Base-by-base conservation (phyloP, 148 eudicot genomes). In the Cornus kousa region DNA sequence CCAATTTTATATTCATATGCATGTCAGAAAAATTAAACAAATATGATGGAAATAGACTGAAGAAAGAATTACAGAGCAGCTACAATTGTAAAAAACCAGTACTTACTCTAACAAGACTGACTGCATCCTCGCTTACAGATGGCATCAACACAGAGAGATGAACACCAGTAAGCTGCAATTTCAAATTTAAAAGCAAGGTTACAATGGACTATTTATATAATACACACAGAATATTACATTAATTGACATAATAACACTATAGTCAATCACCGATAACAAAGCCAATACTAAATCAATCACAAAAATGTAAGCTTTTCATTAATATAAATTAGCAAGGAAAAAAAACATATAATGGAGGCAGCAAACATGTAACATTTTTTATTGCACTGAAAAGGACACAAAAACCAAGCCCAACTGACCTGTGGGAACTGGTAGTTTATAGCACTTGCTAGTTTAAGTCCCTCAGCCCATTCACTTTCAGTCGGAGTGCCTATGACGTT, bases 381-480 rank as follows among this genome's bases (percentile, higher is more conserved):
- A 53, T 53, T 53, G 59, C 16, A 53, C 14, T 1, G 14, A 53
- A 53, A 11, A 11, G 53, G 4, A 57, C 62, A 65, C 33, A 4
- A 35, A 24, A 73, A 74, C 24, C 22, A 65, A 68, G 32, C 13
- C 19, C 16, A 71, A 57, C 83, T 35, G 13, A 95, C 99, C 93
- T 89, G 91, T 39, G 99, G 99, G 78, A 96, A 91, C 88, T 93
- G 95, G 84, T 90, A 96, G 75, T 89, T 89, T 81, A 96, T 92
- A 80, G 87, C 87, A 78, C 84, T 87, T 68, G 97, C 92, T 82
- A 93, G 98, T 64, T 81, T 72, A 74, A 87, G 90, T 71, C 99
- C 98, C 70, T 87, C 85, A 60, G 84, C 62, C 99, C 99, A 96
- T 65, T 84, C 79, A 40, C 35, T 77, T 80, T 87, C 89, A 53